Conservation (phyloP, 176 grass and related monocot species). For the Carex pumila region DNA sequence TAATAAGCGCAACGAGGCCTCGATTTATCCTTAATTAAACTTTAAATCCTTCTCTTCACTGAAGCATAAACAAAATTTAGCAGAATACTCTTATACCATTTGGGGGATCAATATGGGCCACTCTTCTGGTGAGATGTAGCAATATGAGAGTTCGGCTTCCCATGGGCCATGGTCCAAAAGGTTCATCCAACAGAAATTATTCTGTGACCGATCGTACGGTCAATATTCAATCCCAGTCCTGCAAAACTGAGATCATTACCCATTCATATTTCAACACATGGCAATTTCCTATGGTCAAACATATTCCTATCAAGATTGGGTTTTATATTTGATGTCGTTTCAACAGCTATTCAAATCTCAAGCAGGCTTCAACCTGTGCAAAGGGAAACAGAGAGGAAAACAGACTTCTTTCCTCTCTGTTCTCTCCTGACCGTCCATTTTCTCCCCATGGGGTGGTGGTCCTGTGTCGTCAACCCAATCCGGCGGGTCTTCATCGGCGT, state of each 20-base stretch:
- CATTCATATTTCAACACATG: background rate
- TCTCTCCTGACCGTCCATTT: background rate
- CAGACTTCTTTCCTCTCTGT: background rate
- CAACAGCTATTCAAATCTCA: background rate
- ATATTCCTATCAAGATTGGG: background rate
- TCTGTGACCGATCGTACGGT: background rate
- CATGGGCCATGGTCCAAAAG: background rate
- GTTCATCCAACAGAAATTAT: background rate
- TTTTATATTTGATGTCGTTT: background rate
- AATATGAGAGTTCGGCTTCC: background rate
- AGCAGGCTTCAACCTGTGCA: background rate
- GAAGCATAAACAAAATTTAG: background rate
- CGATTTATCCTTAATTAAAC: background rate
- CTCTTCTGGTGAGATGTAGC: background rate
- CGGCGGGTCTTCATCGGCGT: conserved; percentile 43
- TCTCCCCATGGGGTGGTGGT: conserved; percentile 13
- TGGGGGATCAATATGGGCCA: background rate
- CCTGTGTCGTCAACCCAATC: conserved; percentile 17
- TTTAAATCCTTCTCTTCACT: no score
- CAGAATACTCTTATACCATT: background rate
- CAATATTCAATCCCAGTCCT: background rate
- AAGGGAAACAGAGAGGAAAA: background rate
- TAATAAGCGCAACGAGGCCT: background rate
- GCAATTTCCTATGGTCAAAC: background rate
- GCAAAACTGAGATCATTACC: background rate